These are phyloP conservation scores for Fusarium ambrosium DNA, from an alignment of 2,329 filamentous ascomycete species.

Conservation along the genomic window DNA sequence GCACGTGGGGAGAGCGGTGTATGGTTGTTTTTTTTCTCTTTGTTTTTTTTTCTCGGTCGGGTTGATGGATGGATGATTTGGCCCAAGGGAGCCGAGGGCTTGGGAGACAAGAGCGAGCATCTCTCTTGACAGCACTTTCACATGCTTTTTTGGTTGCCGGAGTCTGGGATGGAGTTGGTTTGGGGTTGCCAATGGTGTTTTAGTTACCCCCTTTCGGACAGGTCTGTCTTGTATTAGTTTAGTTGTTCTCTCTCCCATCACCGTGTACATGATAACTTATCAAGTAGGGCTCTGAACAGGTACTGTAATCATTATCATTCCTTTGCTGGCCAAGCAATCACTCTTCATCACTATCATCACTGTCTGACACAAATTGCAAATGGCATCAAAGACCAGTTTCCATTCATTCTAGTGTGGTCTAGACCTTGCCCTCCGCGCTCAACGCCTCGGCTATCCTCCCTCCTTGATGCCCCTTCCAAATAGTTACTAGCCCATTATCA, in stretches of 20 bases:
- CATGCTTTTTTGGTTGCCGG: not conserved
- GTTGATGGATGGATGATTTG: not conserved
- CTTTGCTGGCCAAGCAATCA: not conserved
- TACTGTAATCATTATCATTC: not conserved
- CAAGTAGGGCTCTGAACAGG: not conserved
- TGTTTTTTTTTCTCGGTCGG: not conserved
- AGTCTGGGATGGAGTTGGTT: not conserved
- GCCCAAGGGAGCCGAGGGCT: not conserved
- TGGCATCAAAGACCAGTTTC: constrained; percentile 20
- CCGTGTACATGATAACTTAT: not conserved
- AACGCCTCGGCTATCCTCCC: constrained; percentile 8
- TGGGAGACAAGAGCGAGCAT: not conserved
- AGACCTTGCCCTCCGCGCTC: constrained; percentile 11
- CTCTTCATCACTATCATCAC: not conserved
- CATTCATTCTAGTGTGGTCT: constrained; percentile 40
- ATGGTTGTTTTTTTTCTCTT: not conserved
- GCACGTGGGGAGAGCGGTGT: constrained; percentile 23
- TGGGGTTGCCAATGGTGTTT: not conserved
- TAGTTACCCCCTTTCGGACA: not conserved
- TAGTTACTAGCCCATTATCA: not conserved
- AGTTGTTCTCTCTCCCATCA: not conserved
- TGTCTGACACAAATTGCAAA: not conserved
- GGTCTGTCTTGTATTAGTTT: not conserved
- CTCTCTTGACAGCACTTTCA: not conserved
- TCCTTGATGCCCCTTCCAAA: not conserved